A percentile compares a stretch with the other conserved stretches of the same genome.
phyloP scores from a whole-genome alignment of 2,329 filamentous ascomycete genomes.

The Colletotrichum simmondsii region DNA sequence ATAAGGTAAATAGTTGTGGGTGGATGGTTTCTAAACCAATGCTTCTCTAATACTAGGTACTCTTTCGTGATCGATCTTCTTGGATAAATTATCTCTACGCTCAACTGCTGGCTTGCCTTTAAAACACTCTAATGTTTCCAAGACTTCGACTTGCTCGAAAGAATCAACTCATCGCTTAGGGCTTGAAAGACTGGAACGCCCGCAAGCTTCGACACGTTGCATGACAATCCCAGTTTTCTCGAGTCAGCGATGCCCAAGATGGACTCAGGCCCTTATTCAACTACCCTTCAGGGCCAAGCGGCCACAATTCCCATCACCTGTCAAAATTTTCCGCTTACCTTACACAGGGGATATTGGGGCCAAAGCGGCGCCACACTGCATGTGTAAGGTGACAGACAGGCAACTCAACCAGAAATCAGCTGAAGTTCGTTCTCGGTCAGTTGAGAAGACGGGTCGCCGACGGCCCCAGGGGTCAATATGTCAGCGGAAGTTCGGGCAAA shows the following conservation, averaged over 20 bases:
- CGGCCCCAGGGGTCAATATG: not conserved
- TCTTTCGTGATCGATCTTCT: not conserved
- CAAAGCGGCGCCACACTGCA: conserved; percentile 13
- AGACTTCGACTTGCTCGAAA: not conserved
- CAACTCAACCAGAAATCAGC: not conserved
- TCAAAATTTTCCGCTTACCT: conserved; percentile 16
- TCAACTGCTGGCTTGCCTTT: too few relatives aligned
- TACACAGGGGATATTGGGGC: not conserved
- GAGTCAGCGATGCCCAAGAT: not conserved
- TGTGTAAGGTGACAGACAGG: conserved; percentile 19
- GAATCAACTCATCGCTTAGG: not conserved
- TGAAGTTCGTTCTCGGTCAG: not conserved
- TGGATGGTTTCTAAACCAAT: not conserved
- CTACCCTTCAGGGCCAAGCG: conserved; percentile 4
- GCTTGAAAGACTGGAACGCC: not conserved
- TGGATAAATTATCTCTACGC: too few relatives aligned
- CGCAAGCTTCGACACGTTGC: conserved; percentile 10
- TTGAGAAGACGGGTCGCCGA: not conserved
- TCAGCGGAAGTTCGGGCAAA: conserved; percentile 4
- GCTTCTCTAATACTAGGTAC: not conserved
- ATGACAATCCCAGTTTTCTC: not conserved
- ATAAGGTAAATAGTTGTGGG: not conserved
- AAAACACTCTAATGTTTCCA: not conserved
- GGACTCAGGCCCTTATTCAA: not conserved
- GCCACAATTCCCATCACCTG: conserved; percentile 16